Evolutionary conservation across 2,329 filamentous ascomycete genomes (phyloP).

Genomic region (Tolypocladium paradoxum): DNA sequence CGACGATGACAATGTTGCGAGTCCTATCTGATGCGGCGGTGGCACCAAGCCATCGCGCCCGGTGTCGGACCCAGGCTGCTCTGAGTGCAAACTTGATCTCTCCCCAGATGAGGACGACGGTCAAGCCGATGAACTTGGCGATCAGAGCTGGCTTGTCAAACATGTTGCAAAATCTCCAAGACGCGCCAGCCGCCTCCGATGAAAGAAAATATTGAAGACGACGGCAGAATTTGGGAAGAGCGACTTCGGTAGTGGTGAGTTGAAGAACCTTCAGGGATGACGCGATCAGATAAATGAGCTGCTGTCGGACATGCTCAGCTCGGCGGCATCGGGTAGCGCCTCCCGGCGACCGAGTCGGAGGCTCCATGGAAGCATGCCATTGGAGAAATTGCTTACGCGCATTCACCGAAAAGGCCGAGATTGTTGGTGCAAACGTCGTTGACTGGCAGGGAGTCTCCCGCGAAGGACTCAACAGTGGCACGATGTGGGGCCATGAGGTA

Average conservation of each 20-base stretch:
- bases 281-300: not conserved
- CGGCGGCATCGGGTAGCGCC: not conserved
- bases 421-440: not conserved
- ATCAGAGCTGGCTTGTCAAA: conserved; percentile 19
- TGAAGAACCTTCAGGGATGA: not conserved
- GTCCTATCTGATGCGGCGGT: conserved; percentile 12
- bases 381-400: not conserved
- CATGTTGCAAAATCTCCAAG: conserved; percentile 7
- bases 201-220: not conserved
- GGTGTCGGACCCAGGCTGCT: conserved; percentile 6
- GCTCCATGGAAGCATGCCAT: not conserved
- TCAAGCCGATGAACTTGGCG: conserved; percentile 15
- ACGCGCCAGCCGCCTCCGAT: not conserved
- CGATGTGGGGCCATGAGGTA: not conserved
- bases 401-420: not conserved
- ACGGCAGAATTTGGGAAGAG: not conserved
- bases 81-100: conserved; percentile 10
- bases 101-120: conserved; percentile 11
- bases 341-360: not conserved
- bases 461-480: not conserved
- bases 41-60: conserved; percentile 5
- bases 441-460: not conserved
- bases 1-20: conserved; percentile 42
- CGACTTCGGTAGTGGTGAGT: not conserved
- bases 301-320: not conserved